These are phyloP conservation scores for Neurospora sp. DNA, from an alignment of 495 filamentous ascomycete species.

Conservation along the genomic window DNA sequence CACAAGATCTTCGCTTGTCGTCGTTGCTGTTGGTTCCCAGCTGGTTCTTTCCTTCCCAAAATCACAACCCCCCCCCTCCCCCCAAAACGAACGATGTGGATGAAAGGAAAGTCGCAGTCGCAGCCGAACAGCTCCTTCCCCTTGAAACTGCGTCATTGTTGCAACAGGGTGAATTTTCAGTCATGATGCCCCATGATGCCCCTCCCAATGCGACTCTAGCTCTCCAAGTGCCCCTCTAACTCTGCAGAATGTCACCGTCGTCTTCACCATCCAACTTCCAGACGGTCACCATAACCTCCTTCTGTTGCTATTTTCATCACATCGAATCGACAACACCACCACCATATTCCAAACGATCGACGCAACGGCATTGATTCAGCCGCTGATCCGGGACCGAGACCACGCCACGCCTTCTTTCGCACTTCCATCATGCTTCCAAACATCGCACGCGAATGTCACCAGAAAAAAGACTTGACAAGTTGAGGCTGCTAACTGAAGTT, in stretches of 20 bases:
- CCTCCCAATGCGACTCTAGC: neutral
- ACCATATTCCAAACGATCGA: neutral
- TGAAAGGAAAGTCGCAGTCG: neutral
- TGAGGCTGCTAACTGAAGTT: neutral
- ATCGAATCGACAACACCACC: neutral
- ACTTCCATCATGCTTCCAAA: neutral
- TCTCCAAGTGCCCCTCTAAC: neutral
- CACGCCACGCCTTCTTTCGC: neutral
- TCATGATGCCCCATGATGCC: neutral
- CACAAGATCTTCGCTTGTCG: neutral
- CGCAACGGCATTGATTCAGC: neutral
- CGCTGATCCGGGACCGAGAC: neutral
- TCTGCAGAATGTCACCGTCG: neutral
- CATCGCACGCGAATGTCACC: neutral
- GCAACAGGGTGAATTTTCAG: neutral
- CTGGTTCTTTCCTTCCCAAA: neutral
- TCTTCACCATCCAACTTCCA: neutral
- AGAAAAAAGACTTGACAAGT: neutral
- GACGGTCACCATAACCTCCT: neutral
- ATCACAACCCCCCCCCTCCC: neutral
- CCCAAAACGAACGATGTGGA: neutral
- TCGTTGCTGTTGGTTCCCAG: neutral
- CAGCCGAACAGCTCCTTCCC: neutral
- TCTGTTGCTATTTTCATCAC: neutral
- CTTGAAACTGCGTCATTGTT: neutral